Conservation (phyloP, 768 basidiomycete species). For the Lentinula edodes region DNA sequence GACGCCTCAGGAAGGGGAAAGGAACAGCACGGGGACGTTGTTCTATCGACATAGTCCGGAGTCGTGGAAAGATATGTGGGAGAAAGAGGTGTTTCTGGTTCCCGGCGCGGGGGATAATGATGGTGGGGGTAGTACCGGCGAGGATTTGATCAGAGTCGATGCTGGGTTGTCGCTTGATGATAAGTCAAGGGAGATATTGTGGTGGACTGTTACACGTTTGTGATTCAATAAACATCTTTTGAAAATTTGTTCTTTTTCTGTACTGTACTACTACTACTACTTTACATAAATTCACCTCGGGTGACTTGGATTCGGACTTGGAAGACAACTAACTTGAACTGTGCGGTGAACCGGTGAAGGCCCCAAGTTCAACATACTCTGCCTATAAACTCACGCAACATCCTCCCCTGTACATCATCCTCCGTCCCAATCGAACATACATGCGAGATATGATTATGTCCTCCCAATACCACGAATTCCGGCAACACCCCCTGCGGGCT, state of each 20-base stretch:
- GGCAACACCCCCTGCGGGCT: not conserved
- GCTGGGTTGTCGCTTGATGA: not conserved
- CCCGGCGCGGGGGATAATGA: not conserved
- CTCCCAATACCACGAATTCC: not conserved
- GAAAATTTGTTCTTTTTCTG: no score
- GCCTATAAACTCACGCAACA: not conserved
- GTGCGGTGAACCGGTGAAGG: no score
- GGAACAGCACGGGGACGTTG: not conserved
- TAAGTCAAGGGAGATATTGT: not conserved
- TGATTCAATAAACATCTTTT: not conserved
- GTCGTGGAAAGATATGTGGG: constrained; percentile 16
- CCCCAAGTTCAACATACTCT: not conserved
- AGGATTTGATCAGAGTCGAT: not conserved
- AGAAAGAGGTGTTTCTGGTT: not conserved
- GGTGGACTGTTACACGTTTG: not conserved
- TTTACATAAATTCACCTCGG: no score
- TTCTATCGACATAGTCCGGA: constrained; percentile 16
- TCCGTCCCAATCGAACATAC: not conserved
- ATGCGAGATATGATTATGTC: not conserved
- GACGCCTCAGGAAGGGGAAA: constrained; percentile 13
- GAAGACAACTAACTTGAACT: no score
- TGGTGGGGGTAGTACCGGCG: no score
- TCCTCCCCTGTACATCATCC: not conserved
- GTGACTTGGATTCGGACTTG: no score
- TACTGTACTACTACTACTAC: no score